Percentiles rank a stretch among this genome's conserved stretches.
phyloP scores from a whole-genome alignment of 371 early-diverging fungal species.

The Mycotypha africana region DNA sequence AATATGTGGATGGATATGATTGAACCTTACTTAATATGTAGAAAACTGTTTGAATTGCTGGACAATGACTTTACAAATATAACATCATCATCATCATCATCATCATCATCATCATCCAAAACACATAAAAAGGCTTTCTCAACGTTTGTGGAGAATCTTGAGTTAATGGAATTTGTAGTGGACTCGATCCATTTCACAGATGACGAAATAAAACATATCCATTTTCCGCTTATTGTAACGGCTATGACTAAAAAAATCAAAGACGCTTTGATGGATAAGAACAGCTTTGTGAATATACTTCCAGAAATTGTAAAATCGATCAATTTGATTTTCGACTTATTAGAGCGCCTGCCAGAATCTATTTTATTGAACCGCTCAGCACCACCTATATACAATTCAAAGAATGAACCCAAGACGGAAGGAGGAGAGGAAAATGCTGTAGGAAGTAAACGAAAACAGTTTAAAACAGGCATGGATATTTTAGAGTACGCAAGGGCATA shows the following conservation, averaged over 20 bases:
- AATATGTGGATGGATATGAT: slow-evolving; percentile 87
- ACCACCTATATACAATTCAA: neutral
- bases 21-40: slow-evolving; percentile 80
- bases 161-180: slow-evolving; percentile 62
- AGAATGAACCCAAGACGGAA: slow-evolving; percentile 2
- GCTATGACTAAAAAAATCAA: slow-evolving; percentile 53
- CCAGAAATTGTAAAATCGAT: slow-evolving; percentile 26
- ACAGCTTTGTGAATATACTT: slow-evolving; percentile 30
- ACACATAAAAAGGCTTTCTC: too few relatives aligned
- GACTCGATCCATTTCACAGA: slow-evolving; percentile 68
- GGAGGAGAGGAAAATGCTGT: too few relatives aligned
- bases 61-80: slow-evolving; percentile 36
- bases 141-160: slow-evolving; percentile 30
- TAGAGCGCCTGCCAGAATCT: slow-evolving; percentile 27
- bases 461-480: slow-evolving; percentile 17
- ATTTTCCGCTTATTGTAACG: slow-evolving; percentile 70
- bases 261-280: slow-evolving; percentile 19
- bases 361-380: slow-evolving; percentile 22
- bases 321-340: slow-evolving; percentile 17
- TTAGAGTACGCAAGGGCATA: slow-evolving; percentile 35
- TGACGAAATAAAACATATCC: slow-evolving; percentile 75
- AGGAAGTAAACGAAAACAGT: slow-evolving; percentile 13
- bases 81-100: too few relatives aligned
- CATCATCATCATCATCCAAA: too few relatives aligned
- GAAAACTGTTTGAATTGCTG: slow-evolving; percentile 56